Evolutionary conservation across 345 rosid genomes (phyloP), one percentile per base, ranked within the genome.

Genomic region (Gynandropsis gynandra): DNA sequence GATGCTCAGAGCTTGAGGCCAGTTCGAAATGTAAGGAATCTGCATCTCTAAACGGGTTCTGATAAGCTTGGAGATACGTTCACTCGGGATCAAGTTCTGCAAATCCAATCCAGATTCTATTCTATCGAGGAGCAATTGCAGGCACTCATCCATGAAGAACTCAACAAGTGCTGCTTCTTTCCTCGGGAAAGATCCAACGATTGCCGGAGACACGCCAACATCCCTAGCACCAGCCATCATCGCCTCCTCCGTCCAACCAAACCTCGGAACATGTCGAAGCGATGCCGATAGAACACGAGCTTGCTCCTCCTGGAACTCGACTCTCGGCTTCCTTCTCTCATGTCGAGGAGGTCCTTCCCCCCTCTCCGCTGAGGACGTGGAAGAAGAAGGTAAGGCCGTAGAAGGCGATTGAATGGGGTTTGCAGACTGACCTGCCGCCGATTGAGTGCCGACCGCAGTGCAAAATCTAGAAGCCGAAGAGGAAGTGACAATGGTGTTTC

Each of bases 1-100:
- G 63, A 92, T 84, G 81, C 96, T 85, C 12, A 92, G 87, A 64
- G 95, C 96, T 63, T 92, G 96, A 5, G 96, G 80, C 96, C 95
- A 92, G 69, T 87, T 87, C 16, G 95, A 82, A 51, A 87, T 69
- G 60, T 80, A 80, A n/a, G 96, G 89, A 6, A 85, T 72, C 62
- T 87, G 98, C 96, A 82, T 82, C 67, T 92, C 95, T 20, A 92
- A 58, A n/a, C 93, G 89, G 63, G 66, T 67, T 59, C 73, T 76
- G 33, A 82, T 67, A 51, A 92, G 89, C 75, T 81, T 80, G 20
- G 87, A 61, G 59, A 87, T 66, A 9, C 75, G 72, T 42, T 77
- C 80, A 65, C 95, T 84, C 12, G 87, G 83, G 35, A 76, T 75
- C 77, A 80, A 57, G 50, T 62, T 57, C 52, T 73, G 71, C 18